These are phyloP conservation scores for Citrus mangshanensis DNA, from an alignment of 345 rosid species.

Conservation along the genomic window DNA sequence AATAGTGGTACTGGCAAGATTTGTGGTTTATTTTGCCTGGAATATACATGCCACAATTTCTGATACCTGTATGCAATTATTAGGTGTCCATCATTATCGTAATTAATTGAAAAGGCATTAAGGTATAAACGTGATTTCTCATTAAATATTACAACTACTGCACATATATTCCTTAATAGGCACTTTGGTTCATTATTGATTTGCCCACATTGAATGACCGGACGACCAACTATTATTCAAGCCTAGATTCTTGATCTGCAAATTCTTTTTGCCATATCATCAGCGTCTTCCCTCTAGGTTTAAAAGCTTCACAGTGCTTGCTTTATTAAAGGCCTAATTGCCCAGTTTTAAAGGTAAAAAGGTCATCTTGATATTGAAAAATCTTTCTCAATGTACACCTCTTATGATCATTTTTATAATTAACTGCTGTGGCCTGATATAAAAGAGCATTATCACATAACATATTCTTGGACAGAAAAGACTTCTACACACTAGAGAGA, in stretches of 20 bases:
- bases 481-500: neutral
- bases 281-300: neutral
- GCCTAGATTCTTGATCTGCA: neutral
- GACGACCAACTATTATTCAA: neutral
- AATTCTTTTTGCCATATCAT: neutral
- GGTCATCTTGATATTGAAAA: neutral
- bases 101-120: neutral
- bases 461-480: neutral
- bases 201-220: neutral
- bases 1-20: slow-evolving; percentile 8
- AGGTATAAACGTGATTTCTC: slow-evolving; percentile 12
- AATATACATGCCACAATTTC: slow-evolving; percentile 7
- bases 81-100: slow-evolving; percentile 18
- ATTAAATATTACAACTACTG: neutral
- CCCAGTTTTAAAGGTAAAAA: neutral
- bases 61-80: slow-evolving; percentile 15
- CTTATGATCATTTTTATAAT: neutral
- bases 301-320: neutral
- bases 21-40: slow-evolving; percentile 20
- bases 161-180: neutral
- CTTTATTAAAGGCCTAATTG: neutral
- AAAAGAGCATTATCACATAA: neutral
- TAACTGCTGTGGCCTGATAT: neutral
- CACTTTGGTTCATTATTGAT: slow-evolving; percentile 10
- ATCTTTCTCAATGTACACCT: neutral